Base-by-base conservation (phyloP, 108 stramenopile species). In the Cyclotella choctawhatcheeana region DNA sequence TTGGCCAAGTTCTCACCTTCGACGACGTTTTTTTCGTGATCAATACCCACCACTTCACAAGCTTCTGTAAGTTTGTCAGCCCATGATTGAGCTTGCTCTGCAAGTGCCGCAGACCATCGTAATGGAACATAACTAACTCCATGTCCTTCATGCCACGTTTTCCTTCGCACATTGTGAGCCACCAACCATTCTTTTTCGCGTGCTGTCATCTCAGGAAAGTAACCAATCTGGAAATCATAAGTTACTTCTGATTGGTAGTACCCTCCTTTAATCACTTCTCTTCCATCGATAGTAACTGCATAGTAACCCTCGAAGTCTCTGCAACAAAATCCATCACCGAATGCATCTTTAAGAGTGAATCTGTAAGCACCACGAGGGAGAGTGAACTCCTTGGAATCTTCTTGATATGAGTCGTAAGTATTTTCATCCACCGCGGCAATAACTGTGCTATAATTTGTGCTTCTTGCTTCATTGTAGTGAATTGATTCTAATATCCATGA, bases 301-400 rank as follows among this genome's bases (percentile, higher is more conserved):
- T 62, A 67, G 31, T 35, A 44, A n/a, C 66, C 78, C 24, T 61
- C 54, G 24, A 44, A 40, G 14, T 61, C 67, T 22, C 63, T 62
- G 25, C 71, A 72, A 32, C 71, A 72, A 59, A 76, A 76, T 31
- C 67, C 74, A 47, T 76, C 74, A 3, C 74, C 74, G 21, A 50
- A 68, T 5, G 66, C 47, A 67, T 76, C 74, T 44, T 51, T 67
- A 2, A 76, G 59, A 3, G 67, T 68, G 27, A 76, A 76, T 24
- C 44, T 48, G 45, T 76, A 76, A 1, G 58, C 67, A 16, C 74
- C 74, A 27, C 45, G 34, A 27, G 34, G 40, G 2, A 76, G 8
- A 48, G 44, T 44, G 3, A 67, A 35, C 18, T 52, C 45, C 27
- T 43, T 52, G 4, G 59, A 61, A 76, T 59, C 59, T 43, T 62